Evolutionary conservation across 169 alveolate genomes (phyloP), one percentile per base, ranked within the genome.

Genomic region (Plasmodium malariae): DNA sequence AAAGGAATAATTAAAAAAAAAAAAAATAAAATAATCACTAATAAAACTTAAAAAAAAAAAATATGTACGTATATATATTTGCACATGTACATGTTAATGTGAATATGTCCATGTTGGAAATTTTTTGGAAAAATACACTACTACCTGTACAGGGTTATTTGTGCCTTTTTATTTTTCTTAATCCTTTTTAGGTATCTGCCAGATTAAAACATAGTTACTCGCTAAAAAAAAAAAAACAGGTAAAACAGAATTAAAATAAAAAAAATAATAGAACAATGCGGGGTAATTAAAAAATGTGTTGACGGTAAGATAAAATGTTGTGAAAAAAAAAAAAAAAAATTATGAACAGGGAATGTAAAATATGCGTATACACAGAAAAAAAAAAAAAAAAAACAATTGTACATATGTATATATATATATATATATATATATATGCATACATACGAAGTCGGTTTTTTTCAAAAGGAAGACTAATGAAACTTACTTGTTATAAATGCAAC

Each of bases 401-500:
- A n/a, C n/a, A n/a, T n/a, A n/a, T 51, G 5, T n/a, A 51, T 51
- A 51, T n/a, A 3, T 51, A 51, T 51, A 51, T 28, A 55, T 4
- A n/a, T 3, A 21, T 2, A 55, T 19, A 28, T 3, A 55, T 55
- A 21, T 62, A n/a, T 26, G 19, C 19, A 62, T 62, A 14, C 19
- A 34, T 2, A 40, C 17, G 32, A 26, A 37, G 49, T 32, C 28
- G 65, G 3, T 28, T 6, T 45, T 26, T 21, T 45, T 36, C 28
- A 24, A 49, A 49, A 30, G n/a, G 36, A 40, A 5, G 26, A 11
- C 19, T 34, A 28, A 59, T 34, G 30, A 14, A 55, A 76, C 71
- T 76, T 76, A 76, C 89, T 76, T 51, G 89, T 76, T 55, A 76
- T 55, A 76, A 76, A 76, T 3, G 89, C 89, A 19, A 45, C 70